Conservation (phyloP, 108 stramenopile genomes). For the Nannochloropsis oceanica region DNA sequence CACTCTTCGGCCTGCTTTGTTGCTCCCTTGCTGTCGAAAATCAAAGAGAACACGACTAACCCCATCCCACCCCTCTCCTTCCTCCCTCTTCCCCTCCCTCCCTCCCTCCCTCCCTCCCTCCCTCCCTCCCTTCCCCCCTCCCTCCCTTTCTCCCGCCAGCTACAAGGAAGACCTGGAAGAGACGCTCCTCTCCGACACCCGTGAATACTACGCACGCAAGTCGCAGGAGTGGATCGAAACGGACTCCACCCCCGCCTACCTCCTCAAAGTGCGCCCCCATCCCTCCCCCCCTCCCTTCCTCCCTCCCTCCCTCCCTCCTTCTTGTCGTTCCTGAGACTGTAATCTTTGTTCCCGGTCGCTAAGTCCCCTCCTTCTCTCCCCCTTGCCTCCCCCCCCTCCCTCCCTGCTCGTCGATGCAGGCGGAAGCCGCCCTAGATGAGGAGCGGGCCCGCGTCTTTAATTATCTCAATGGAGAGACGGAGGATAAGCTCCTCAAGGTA, state of each 20-base stretch:
- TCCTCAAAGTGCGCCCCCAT: conserved; percentile 50
- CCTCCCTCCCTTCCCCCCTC: conserved; percentile 25
- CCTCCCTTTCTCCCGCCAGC: too few species aligned
- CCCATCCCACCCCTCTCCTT: background rate
- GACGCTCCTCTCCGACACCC: conserved; percentile 63
- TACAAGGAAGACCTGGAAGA: conserved; percentile 80
- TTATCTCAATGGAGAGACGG: conserved; percentile 78
- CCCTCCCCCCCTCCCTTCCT: background rate
- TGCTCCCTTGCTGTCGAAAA: too few species aligned
- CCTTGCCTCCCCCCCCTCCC: background rate
- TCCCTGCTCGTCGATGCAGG: conserved; percentile 7
- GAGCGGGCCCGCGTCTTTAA: conserved; percentile 72
- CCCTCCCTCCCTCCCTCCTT: background rate
- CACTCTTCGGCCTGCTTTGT: too few species aligned
- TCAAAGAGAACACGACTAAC: too few species aligned
- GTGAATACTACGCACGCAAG: conserved; percentile 79
- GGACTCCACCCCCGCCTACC: conserved; percentile 88
- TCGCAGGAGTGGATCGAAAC: conserved; percentile 85
- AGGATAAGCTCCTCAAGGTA: conserved; percentile 55
- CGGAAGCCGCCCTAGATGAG: conserved; percentile 72
- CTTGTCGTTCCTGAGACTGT: background rate
- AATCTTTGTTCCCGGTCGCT: background rate
- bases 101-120: background rate
- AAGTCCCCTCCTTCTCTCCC: too few species aligned
- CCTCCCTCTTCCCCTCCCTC: background rate